Conservation (phyloP, 179 eudicot genomes). For the Spergularia azorica region DNA sequence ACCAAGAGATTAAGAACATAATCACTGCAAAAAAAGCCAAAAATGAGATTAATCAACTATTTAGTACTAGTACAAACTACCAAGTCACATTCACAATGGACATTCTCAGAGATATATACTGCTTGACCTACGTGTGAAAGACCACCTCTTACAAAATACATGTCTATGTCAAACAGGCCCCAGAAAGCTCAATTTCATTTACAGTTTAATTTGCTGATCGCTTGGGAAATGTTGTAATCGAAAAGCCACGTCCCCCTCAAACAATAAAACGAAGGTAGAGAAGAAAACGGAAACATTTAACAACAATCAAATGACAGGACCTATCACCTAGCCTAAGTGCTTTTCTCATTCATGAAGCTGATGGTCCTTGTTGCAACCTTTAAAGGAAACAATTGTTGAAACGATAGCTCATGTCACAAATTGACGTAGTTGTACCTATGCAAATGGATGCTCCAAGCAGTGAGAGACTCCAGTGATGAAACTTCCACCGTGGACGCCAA, state of each 20-base stretch:
- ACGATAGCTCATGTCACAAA: too few species aligned
- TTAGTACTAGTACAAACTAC: background rate
- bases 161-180: background rate
- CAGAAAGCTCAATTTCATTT: background rate
- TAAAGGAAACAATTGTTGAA: background rate
- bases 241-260: too few species aligned
- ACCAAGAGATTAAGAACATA: conserved; percentile 98
- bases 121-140: too few species aligned
- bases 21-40: conserved; percentile 69
- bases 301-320: too few species aligned
- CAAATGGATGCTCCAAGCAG: conserved; percentile 93
- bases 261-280: too few species aligned
- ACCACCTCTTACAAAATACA: too few species aligned
- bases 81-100: conserved; percentile 1
- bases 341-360: background rate
- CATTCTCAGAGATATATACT: background rate
- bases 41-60: conserved; percentile 17
- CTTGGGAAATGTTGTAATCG: too few species aligned
- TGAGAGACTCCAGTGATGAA: conserved; percentile 99
- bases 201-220: background rate
- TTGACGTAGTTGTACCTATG: conserved; percentile 55
- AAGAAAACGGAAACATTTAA: too few species aligned
- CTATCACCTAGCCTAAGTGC: background rate
- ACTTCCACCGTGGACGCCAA: conserved; percentile 99
- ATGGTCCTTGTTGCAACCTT: background rate